These are phyloP conservation scores for Sphaceloma murrayae DNA, from an alignment of 2,329 filamentous ascomycete species.

Conservation along the genomic window DNA sequence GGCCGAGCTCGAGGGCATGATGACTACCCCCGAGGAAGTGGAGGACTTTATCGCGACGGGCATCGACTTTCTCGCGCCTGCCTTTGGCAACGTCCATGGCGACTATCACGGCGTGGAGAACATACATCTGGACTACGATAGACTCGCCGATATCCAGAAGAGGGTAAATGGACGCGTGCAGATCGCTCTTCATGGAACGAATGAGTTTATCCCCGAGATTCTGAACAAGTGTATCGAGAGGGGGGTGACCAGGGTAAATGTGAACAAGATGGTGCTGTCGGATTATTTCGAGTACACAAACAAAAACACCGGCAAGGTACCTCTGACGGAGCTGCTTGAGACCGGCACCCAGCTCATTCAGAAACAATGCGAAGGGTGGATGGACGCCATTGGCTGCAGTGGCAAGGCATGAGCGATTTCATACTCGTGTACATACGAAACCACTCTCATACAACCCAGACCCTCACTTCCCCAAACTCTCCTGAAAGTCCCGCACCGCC, in stretches of 20 bases:
- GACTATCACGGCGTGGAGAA: constrained; percentile 62
- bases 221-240: constrained; percentile 46
- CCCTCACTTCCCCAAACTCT: constrained; percentile 24
- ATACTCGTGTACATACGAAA: neutral
- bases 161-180: constrained; percentile 41
- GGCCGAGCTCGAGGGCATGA: constrained; percentile 49
- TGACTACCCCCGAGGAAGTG: constrained; percentile 61
- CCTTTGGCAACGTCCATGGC: constrained; percentile 68
- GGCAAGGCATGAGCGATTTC: constrained; percentile 27
- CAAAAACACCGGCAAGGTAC: constrained; percentile 42
- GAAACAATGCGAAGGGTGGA: constrained; percentile 46
- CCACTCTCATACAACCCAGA: neutral
- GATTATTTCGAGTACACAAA: constrained; percentile 40
- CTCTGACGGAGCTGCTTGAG: constrained; percentile 46
- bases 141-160: constrained; percentile 40
- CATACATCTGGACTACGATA: constrained; percentile 49
- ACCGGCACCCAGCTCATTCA: constrained; percentile 47
- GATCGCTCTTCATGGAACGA: constrained; percentile 50
- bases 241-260: constrained; percentile 49
- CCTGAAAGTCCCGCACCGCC: constrained; percentile 38
- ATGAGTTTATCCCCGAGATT: constrained; percentile 47
- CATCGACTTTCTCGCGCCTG: constrained; percentile 64
- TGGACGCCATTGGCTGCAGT: constrained; percentile 41
- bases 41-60: constrained; percentile 61
- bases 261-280: constrained; percentile 49